Evolutionary conservation across 2,329 filamentous ascomycete genomes (phyloP).

Genomic region (Xylariaceae sp.): DNA sequence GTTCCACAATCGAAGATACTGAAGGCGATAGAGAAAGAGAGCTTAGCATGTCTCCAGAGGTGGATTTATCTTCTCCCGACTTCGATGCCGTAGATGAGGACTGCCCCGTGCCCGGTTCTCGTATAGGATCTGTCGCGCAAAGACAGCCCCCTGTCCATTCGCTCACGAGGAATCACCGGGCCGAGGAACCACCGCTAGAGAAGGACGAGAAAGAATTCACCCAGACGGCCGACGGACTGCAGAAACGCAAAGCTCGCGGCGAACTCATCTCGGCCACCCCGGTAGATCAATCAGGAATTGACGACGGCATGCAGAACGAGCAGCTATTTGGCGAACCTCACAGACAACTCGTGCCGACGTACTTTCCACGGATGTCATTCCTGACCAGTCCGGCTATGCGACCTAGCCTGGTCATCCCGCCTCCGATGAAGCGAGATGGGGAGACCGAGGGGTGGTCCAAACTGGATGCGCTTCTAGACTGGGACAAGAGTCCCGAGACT

Average conservation of each 20-base stretch:
- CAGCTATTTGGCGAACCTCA: slow-evolving; percentile 50
- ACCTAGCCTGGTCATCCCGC: slow-evolving; percentile 42
- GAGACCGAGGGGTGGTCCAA: slow-evolving; percentile 45
- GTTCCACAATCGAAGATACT: slow-evolving; percentile 70
- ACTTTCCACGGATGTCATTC: slow-evolving; percentile 40
- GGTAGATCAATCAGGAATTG: slow-evolving; percentile 37
- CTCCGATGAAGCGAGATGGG: slow-evolving; percentile 36
- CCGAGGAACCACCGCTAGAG: slow-evolving; percentile 85
- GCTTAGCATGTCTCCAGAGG: slow-evolving; percentile 86
- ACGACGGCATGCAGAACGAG: slow-evolving; percentile 48
- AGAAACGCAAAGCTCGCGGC: slow-evolving; percentile 58
- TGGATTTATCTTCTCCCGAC: slow-evolving; percentile 84
- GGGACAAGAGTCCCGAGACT: slow-evolving; percentile 76
- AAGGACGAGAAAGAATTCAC: slow-evolving; percentile 97
- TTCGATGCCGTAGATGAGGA: slow-evolving; percentile 72
- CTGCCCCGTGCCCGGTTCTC: slow-evolving; percentile 59
- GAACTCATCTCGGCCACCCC: slow-evolving; percentile 38
- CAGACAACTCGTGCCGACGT: slow-evolving; percentile 31
- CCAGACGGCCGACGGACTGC: slow-evolving; percentile 85
- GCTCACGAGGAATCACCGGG: slow-evolving; percentile 61
- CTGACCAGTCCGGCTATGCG: slow-evolving; percentile 57
- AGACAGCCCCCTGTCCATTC: slow-evolving; percentile 33
- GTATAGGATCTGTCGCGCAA: slow-evolving; percentile 25
- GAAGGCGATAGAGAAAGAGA: slow-evolving; percentile 64
- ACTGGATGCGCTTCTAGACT: slow-evolving; percentile 47